Evolutionary conservation across 192 early-diverging fungal species (phyloP).

Genomic region (Rhizoclosmatium globosum): DNA sequence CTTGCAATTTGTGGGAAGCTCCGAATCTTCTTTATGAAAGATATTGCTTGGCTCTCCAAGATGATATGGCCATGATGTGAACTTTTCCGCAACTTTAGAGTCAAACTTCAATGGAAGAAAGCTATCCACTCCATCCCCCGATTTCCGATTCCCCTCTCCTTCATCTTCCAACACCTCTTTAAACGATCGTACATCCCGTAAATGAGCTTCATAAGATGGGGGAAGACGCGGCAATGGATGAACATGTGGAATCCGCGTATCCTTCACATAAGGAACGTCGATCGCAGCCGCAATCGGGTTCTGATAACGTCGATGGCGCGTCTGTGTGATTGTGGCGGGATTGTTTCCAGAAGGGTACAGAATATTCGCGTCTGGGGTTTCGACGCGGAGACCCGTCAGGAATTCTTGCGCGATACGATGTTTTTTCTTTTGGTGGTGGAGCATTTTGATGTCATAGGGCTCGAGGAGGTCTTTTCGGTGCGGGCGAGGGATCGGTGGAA

Average conservation of each 20-base stretch:
- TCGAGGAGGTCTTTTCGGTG: constrained; percentile 52
- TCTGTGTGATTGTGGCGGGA: background rate
- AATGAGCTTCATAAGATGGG: constrained; percentile 38
- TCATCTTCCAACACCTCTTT: constrained; percentile 24
- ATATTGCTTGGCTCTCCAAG: constrained; percentile 7
- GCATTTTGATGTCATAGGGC: background rate
- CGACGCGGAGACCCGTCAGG: background rate
- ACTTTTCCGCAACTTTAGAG: constrained; percentile 26
- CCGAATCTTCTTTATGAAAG: constrained; percentile 22
- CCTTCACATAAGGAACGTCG: constrained; percentile 32
- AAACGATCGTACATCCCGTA: constrained; percentile 35
- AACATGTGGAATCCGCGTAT: constrained; percentile 7
- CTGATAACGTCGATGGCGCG: constrained; percentile 4
- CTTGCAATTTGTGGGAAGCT: background rate
- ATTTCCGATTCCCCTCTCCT: constrained; percentile 11
- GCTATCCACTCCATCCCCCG: background rate
- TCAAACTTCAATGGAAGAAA: constrained; percentile 36
- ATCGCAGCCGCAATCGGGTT: constrained; percentile 58
- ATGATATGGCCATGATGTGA: constrained; percentile 22
- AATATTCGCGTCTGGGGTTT: background rate
- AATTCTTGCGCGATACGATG: background rate
- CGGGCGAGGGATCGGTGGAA: constrained; percentile 40
- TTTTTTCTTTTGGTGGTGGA: background rate
- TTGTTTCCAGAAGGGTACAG: constrained; percentile 1
- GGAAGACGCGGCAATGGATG: constrained; percentile 49